These are phyloP conservation scores for Copromyces sp. DNA, from an alignment of 495 filamentous ascomycete species.

Conservation along the genomic window DNA sequence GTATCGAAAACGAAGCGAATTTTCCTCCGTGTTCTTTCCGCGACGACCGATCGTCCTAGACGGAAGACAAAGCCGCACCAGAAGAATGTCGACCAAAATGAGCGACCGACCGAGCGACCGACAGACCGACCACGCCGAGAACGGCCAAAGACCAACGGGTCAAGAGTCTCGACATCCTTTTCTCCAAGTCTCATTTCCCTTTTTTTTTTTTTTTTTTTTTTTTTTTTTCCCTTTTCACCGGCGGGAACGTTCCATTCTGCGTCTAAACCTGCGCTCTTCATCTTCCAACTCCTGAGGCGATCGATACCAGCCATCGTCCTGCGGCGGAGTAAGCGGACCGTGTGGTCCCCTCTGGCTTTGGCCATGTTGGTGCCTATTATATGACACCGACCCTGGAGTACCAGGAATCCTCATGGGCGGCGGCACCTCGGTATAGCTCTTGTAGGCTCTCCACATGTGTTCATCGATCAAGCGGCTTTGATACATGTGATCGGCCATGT, in stretches of 20 bases:
- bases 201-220: not conserved
- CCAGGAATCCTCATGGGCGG: not conserved
- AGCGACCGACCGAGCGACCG: not conserved
- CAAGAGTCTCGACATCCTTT: not conserved
- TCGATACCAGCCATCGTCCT: not conserved
- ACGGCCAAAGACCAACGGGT: not conserved
- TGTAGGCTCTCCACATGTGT: conserved; percentile 1
- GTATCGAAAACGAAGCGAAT: not conserved
- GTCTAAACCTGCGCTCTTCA: not conserved
- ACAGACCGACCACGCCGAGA: not conserved
- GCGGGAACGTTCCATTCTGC: not conserved
- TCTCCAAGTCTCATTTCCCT: not conserved
- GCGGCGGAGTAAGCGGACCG: not conserved
- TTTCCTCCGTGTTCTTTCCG: not conserved
- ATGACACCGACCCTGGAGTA: not conserved
- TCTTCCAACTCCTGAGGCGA: not conserved
- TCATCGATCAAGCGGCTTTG: conserved; percentile 9
- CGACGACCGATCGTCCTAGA: not conserved
- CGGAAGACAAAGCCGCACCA: not conserved
- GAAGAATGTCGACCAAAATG: not conserved
- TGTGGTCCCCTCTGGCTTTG: not conserved
- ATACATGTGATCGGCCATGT: conserved; percentile 23
- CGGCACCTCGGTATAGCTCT: conserved; percentile 18
- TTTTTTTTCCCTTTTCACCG: not conserved
- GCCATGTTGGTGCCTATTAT: not conserved